Conservation (phyloP, 2,329 filamentous ascomycete genomes). For the Clonostachys sp. region DNA sequence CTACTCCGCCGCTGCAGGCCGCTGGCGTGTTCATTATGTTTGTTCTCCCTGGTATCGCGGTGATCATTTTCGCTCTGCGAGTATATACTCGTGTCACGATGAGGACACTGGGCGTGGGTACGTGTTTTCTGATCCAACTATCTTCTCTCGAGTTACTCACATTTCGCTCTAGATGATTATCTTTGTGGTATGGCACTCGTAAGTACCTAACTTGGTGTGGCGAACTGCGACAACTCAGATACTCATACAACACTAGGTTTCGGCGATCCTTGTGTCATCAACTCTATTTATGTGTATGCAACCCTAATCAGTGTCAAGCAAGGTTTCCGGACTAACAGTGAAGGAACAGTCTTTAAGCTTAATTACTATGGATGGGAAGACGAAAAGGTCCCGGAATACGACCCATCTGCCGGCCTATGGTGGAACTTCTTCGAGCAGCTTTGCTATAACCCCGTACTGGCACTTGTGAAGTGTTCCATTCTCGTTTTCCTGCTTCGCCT, state of each 20-base stretch:
- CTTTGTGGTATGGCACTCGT: slow-evolving; percentile 16
- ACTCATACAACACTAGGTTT: slow-evolving; percentile 2
- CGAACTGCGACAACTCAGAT: background rate
- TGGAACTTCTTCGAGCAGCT: slow-evolving; percentile 32
- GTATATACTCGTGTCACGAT: slow-evolving; percentile 13
- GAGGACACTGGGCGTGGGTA: slow-evolving; percentile 17
- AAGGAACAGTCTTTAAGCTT: slow-evolving; percentile 14
- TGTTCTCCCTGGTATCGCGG: slow-evolving; percentile 15
- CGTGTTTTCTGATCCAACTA: background rate
- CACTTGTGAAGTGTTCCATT: slow-evolving; percentile 37
- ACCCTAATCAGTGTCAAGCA: background rate
- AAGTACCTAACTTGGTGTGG: slow-evolving; percentile 1
- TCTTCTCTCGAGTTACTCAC: background rate
- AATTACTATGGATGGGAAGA: slow-evolving; percentile 19
- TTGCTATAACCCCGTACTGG: slow-evolving; percentile 39
- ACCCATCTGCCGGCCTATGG: slow-evolving; percentile 9
- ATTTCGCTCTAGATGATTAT: slow-evolving; percentile 12
- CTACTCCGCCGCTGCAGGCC: slow-evolving; percentile 17
- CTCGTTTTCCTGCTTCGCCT: slow-evolving; percentile 39
- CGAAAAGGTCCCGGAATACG: slow-evolving; percentile 7
- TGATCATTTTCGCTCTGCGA: slow-evolving; percentile 12
- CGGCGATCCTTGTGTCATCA: slow-evolving; percentile 9
- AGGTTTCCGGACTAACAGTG: background rate
- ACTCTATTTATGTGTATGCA: slow-evolving; percentile 1
- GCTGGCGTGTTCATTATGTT: slow-evolving; percentile 17